These are phyloP conservation scores for Venturia effusa DNA, from an alignment of 2,329 filamentous ascomycete genomes.

Conservation along the genomic window DNA sequence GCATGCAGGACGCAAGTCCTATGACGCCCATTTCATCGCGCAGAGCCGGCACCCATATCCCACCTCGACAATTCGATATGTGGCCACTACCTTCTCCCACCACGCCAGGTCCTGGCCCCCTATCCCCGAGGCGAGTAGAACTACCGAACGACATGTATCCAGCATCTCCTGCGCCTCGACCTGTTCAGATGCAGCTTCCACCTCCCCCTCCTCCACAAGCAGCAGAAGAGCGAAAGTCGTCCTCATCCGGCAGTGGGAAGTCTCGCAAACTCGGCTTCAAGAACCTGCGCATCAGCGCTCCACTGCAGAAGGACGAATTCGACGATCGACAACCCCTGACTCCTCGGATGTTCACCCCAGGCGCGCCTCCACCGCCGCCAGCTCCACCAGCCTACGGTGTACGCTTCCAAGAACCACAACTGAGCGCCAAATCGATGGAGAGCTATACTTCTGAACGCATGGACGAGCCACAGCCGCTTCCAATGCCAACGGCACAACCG, in stretches of 20 bases:
- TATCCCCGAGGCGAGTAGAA: constrained; percentile 2
- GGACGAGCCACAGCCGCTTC: constrained; percentile 26
- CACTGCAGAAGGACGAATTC: constrained; percentile 33
- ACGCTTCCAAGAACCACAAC: constrained; percentile 21
- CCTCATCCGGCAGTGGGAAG: constrained; percentile 19
- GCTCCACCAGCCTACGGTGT: constrained; percentile 18
- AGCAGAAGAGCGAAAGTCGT: neutral
- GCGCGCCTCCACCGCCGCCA: constrained; percentile 18
- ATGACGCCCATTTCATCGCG: constrained; percentile 3
- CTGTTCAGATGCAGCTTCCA: constrained; percentile 8
- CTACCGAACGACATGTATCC: constrained; percentile 12
- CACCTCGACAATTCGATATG: neutral
- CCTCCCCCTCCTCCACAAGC: neutral
- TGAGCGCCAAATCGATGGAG: constrained; percentile 17
- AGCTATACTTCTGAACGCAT: constrained; percentile 16
- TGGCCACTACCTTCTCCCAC: neutral
- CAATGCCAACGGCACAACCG: constrained; percentile 20
- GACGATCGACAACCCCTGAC: constrained; percentile 44
- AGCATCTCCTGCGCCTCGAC: constrained; percentile 7
- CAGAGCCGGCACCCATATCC: neutral
- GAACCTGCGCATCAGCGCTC: constrained; percentile 45
- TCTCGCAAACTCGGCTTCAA: constrained; percentile 36
- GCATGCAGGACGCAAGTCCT: neutral
- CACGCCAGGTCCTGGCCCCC: neutral
- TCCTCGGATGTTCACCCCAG: constrained; percentile 43